A percentile compares a stretch with the other conserved stretches of the same genome.
These are phyloP conservation scores for Colletotrichum sp. DNA, from an alignment of 2,329 filamentous ascomycete genomes.

Conservation along the genomic window DNA sequence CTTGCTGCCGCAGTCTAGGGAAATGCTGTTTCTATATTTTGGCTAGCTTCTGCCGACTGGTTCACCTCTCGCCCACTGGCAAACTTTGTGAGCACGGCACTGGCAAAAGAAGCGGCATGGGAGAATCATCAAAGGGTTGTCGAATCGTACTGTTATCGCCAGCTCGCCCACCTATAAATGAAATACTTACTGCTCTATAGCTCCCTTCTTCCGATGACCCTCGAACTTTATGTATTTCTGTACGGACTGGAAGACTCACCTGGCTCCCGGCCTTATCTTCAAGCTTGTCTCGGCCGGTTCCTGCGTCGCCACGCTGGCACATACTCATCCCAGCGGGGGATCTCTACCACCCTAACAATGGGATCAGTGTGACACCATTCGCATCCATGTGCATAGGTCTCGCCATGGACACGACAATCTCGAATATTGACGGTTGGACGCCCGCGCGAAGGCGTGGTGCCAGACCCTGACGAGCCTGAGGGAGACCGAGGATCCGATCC, in stretches of 20 bases:
- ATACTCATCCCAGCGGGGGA: background rate
- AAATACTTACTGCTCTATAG: background rate
- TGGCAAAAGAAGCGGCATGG: background rate
- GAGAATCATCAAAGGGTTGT: background rate
- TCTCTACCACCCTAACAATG: background rate
- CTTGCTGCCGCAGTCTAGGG: background rate
- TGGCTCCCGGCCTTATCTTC: background rate
- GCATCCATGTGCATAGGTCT: background rate
- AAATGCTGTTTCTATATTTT: background rate
- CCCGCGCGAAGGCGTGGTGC: background rate
- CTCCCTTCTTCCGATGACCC: background rate
- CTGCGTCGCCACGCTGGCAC: background rate
- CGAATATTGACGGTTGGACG: background rate
- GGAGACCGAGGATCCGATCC: background rate
- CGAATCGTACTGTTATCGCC: background rate
- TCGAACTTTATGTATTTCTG: too few species aligned
- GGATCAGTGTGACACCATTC: background rate
- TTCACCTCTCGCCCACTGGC: background rate
- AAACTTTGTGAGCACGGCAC: background rate
- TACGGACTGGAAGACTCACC: background rate
- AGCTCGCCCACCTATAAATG: background rate
- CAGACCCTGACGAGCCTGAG: background rate
- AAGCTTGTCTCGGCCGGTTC: background rate
- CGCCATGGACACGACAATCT: background rate
- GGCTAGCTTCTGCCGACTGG: background rate